phyloP scores from a whole-genome alignment of 2,329 filamentous ascomycete genomes.

The Fusarium abutilonis region DNA sequence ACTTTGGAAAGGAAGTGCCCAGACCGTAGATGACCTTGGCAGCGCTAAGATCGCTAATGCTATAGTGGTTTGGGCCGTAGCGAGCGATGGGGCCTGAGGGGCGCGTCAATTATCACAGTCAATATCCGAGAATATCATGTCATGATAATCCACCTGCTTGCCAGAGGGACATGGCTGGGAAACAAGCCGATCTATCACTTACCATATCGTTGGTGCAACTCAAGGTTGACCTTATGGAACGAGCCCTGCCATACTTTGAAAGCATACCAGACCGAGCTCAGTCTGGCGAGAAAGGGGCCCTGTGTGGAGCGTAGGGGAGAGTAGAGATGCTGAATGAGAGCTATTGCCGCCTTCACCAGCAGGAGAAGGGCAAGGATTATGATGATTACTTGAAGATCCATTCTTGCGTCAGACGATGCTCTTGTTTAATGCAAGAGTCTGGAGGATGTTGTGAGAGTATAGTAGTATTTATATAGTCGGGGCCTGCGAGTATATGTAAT shows the following conservation, averaged over 20 bases:
- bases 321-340: too few relatives aligned
- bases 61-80: conserved; percentile 20
- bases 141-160: too few relatives aligned
- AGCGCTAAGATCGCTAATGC: conserved; percentile 15
- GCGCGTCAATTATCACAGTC: not conserved
- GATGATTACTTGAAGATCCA: too few relatives aligned
- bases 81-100: not conserved
- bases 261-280: conserved; percentile 22
- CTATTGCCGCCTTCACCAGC: too few relatives aligned
- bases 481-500: too few relatives aligned
- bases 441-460: too few relatives aligned
- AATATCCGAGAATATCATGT: too few relatives aligned
- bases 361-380: too few relatives aligned
- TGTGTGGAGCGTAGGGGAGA: not conserved
- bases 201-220: conserved; percentile 18
- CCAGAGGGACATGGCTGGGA: too few relatives aligned
- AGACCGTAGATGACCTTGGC: conserved; percentile 25
- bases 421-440: too few relatives aligned
- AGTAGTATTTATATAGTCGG: too few relatives aligned
- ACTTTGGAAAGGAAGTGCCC: conserved; percentile 23
- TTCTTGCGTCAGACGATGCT: too few relatives aligned
- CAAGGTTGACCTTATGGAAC: conserved; percentile 13
- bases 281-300: not conserved
- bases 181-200: accelerated
- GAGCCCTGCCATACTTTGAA: conserved; percentile 10